These are phyloP conservation scores for Aspergillus glaucus DNA, from an alignment of 2,329 filamentous ascomycete genomes.

Conservation along the genomic window DNA sequence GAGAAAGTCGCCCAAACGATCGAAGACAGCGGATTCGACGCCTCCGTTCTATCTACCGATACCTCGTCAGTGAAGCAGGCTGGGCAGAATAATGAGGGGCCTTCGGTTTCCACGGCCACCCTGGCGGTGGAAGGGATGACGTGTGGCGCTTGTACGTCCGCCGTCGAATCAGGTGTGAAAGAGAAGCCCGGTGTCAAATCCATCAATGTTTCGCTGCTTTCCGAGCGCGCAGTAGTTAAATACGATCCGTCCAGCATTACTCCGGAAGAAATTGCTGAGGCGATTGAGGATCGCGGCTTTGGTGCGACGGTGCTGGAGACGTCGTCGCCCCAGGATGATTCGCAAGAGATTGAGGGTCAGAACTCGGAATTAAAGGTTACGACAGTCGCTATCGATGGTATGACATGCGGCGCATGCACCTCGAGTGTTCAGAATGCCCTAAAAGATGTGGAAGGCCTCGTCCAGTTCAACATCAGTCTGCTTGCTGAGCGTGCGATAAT, in stretches of 20 bases:
- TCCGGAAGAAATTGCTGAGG: constrained; percentile 50
- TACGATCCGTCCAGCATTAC: constrained; percentile 58
- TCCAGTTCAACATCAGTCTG: constrained; percentile 91
- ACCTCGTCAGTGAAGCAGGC: constrained; percentile 50
- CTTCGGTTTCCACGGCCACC: constrained; percentile 59
- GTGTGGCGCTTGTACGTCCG: constrained; percentile 81
- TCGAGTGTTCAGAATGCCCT: constrained; percentile 84
- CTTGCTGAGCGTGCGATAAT: constrained; percentile 88
- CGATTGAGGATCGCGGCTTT: constrained; percentile 66
- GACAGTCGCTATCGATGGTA: constrained; percentile 84
- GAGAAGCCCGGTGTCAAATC: constrained; percentile 65
- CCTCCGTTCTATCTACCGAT: constrained; percentile 78
- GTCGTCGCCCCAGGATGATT: constrained; percentile 36
- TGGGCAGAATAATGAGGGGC: constrained; percentile 22
- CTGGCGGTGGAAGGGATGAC: constrained; percentile 83
- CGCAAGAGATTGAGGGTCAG: constrained; percentile 25
- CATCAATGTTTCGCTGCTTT: constrained; percentile 76
- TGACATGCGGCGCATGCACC: constrained; percentile 97
- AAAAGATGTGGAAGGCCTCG: constrained; percentile 65
- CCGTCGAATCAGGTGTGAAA: constrained; percentile 74
- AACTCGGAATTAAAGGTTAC: constrained; percentile 55
- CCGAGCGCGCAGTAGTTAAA: constrained; percentile 78
- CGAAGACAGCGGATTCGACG: constrained; percentile 88
- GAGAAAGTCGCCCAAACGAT: constrained; percentile 77
- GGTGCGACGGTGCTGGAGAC: constrained; percentile 73